These are phyloP conservation scores for Arthrinium phaeospermum DNA, from an alignment of 2,329 filamentous ascomycete species.

Conservation along the genomic window DNA sequence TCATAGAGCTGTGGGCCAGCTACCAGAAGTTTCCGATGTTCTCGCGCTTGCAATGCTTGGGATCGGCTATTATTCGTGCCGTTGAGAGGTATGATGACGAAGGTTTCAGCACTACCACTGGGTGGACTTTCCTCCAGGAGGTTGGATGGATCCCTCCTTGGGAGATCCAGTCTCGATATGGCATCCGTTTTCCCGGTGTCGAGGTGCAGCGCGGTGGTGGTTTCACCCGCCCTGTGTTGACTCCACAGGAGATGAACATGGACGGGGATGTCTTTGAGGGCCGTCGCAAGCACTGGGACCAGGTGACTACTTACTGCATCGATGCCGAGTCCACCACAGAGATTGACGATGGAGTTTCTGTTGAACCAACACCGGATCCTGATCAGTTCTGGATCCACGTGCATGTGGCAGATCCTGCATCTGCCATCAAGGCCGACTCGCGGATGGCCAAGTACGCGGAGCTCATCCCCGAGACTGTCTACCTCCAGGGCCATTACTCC, in stretches of 20 bases:
- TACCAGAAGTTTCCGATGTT: conserved; percentile 57
- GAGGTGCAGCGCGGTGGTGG: conserved; percentile 49
- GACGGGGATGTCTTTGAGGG: conserved; percentile 52
- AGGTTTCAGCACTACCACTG: conserved; percentile 51
- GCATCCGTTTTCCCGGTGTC: conserved; percentile 58
- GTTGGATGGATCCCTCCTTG: conserved; percentile 73
- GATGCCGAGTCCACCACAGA: conserved; percentile 70
- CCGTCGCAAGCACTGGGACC: conserved; percentile 63
- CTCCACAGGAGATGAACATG: conserved; percentile 40
- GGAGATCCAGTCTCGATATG: conserved; percentile 71
- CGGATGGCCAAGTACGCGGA: conserved; percentile 66
- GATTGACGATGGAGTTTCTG: conserved; percentile 80
- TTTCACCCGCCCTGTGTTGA: conserved; percentile 44
- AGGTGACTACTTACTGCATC: conserved; percentile 73
- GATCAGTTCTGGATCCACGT: conserved; percentile 76
- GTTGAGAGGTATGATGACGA: conserved; percentile 63
- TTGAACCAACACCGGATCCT: conserved; percentile 61
- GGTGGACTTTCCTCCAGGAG: conserved; percentile 76
- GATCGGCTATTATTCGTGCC: conserved; percentile 67
- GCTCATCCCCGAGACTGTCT: conserved; percentile 63
- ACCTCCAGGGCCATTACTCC: conserved; percentile 62
- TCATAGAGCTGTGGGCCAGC: conserved; percentile 72
- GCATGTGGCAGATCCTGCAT: conserved; percentile 80
- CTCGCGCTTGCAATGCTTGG: conserved; percentile 64
- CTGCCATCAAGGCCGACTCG: conserved; percentile 66